Evolutionary conservation across 2,329 filamentous ascomycete genomes (phyloP), one percentile per base, ranked within the genome.

Genomic region (Lithohypha guttulata): DNA sequence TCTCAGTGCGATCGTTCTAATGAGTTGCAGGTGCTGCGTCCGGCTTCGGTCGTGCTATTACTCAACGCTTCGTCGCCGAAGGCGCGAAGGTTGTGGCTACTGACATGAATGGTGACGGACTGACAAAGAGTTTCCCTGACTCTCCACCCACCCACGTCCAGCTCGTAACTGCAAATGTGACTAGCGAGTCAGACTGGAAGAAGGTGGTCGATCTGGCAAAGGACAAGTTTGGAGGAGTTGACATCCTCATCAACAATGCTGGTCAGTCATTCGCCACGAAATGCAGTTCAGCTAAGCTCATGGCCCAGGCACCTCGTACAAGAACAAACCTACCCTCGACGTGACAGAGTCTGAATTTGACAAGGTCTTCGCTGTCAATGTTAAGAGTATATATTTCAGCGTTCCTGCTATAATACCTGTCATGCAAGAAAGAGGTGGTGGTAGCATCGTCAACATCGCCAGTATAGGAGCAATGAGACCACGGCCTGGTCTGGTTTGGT

Each of bases 321-420:
- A 45, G 39, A 51, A 49, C 28, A 47, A 64, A 56, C 59, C 62
- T 1, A 62, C 63, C 2, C 38, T 51, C 4, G 60, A 62, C 27
- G 62, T 65, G 11, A 64, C 63, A 3, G 57, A 64, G 11, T 57
- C 53, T 6, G 63, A 66, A 38, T 66, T 60, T 54, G 59, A 65
- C 41, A 57, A 55, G 3, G 61, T 64, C 27, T 62, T 66, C 43
- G 55, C 58, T 18, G 61, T 66, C 30, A 66, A 66, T 27, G 60
- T 66, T 21, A 63, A 63, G 49, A 56, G 58, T 29, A 59, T 65
- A 31, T 65, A 57, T 44, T 45, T 59, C 20, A 57, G 57, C 10
- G 51, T 55, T 2, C 49, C 57, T 13, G 51, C 54, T 3, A 50
- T 59, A 2, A 54, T 65, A 33, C 57, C 56, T 2, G 50, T 51